Evolutionary conservation across 495 filamentous ascomycete genomes (phyloP), one percentile per base, ranked within the genome.

Genomic region (Margaritispora aquatica): DNA sequence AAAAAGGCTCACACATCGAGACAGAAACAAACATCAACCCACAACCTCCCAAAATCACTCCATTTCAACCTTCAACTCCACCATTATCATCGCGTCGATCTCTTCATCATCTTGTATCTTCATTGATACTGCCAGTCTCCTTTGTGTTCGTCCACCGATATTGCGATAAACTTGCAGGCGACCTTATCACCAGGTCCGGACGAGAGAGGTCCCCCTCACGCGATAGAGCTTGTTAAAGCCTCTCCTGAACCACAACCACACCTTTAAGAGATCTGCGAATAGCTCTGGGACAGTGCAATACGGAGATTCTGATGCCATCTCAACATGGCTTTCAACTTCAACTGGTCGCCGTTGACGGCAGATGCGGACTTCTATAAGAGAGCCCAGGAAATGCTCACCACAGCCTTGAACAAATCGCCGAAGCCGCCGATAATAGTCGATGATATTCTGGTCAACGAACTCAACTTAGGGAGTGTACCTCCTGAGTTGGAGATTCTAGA

Each of bases 241-340:
- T 51, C 51, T 17, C 54, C 57, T 51, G 44, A 50, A 51, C 41
- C 38, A 34, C 34, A 17, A 19, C 52, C 19, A 58, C 60, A 26
- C 34, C 55, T 50, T 58, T 55, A 10, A 20, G 17, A 8, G 38
- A n/a, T 17, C 15, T 3, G 11, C 7, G 10, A 17, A 44, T 31
- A 50, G 15, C n/a, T 23, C 15, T 21, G 9, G 46, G 50, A 58
- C 23, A 19, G 26, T 51, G 17, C 38, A 11, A 49, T 34, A 54
- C 44, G 58, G 23, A 24, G 27, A 22, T 21, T 54, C 65, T 65
- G 62, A 68, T 71, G 66, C 58, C 60, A 61, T 64, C 70, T 73
- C 74, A 73, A 72, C 75, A 98, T 98, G 94, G 93, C 94, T 62
- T 98, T 98, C 85, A 97, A 96, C 80, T 97, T 98, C 89, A 98